A percentile compares a stretch with the other conserved stretches of the same genome.
Conservation (phyloP, 345 rosid species). For the Lumnitzera racemosa region DNA sequence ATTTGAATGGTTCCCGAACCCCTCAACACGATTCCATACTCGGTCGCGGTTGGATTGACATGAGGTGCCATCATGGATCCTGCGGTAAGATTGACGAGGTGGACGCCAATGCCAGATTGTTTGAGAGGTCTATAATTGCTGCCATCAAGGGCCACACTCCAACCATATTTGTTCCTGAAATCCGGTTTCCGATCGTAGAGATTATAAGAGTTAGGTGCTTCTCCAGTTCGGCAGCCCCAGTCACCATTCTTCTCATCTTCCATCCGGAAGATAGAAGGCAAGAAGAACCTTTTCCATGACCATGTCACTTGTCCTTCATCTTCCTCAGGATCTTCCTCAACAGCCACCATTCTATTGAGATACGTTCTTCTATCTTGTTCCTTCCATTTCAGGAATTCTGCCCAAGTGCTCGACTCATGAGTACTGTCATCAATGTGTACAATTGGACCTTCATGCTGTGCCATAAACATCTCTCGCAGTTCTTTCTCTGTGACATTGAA, state of each 20-base stretch:
- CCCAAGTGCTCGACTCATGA: constrained; percentile 39
- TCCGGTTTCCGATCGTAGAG: constrained; percentile 19
- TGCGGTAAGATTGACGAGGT: too few relatives aligned
- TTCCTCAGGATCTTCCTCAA: too few relatives aligned
- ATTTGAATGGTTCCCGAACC: too few relatives aligned
- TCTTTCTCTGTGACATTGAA: constrained; percentile 53
- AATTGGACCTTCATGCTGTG: constrained; percentile 46
- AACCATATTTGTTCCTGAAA: too few relatives aligned
- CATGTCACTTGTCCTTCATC: constrained; percentile 6
- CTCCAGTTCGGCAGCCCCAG: constrained; percentile 8
- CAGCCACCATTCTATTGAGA: too few relatives aligned
- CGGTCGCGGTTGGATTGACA: too few relatives aligned
- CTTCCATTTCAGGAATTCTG: too few relatives aligned
- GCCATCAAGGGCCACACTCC: too few relatives aligned
- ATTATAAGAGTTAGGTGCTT: constrained; percentile 56
- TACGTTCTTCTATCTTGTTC: too few relatives aligned
- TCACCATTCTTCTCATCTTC: constrained; percentile 2
- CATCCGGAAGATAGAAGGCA: constrained; percentile 16
- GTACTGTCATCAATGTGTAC: constrained; percentile 35
- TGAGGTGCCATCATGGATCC: too few relatives aligned
- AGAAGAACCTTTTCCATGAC: constrained; percentile 56
- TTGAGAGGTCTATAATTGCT: neutral
- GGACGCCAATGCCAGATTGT: too few relatives aligned
- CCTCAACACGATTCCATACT: too few relatives aligned
- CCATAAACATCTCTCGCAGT: constrained; percentile 28